A percentile compares a stretch with the other conserved stretches of the same genome.
phyloP scores from a whole-genome alignment of 2,329 filamentous ascomycete species.

The Alternaria viburni region DNA sequence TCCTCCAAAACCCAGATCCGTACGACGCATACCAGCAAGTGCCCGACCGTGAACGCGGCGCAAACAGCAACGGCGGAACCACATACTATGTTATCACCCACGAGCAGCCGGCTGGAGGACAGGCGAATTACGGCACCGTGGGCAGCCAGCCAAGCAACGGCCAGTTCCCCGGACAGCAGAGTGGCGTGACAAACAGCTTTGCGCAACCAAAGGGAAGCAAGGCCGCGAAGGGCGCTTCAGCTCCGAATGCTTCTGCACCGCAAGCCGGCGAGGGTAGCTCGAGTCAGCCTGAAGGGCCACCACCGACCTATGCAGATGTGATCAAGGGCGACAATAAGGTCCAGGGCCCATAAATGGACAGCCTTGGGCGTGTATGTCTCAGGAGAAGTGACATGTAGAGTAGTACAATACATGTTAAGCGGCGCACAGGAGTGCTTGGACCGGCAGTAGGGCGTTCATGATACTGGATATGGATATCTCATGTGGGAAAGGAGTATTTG shows the following conservation, averaged over 20 bases:
- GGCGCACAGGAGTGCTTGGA: background rate
- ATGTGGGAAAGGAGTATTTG: background rate
- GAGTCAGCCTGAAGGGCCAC: conserved; percentile 56
- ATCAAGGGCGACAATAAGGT: conserved; percentile 91
- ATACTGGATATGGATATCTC: background rate
- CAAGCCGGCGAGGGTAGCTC: conserved; percentile 35
- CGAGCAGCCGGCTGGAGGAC: conserved; percentile 49
- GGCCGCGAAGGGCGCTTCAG: conserved; percentile 15
- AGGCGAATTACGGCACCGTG: conserved; percentile 52
- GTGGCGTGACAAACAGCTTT: conserved; percentile 43
- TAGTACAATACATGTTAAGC: background rate
- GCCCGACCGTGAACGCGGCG: conserved; percentile 59
- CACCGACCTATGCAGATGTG: conserved; percentile 89
- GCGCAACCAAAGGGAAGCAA: conserved; percentile 30
- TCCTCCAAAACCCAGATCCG: conserved; percentile 82
- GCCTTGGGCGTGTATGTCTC: background rate
- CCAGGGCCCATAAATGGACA: conserved; percentile 57
- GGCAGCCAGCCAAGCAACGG: conserved; percentile 43
- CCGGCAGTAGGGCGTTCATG: background rate
- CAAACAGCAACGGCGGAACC: conserved; percentile 30
- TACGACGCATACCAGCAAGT: conserved; percentile 66
- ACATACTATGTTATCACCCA: conserved; percentile 38
- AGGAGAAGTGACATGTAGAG: background rate
- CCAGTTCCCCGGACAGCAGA: conserved; percentile 53
- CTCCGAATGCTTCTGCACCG: conserved; percentile 17